Evolutionary conservation across 1,284 basidiomycete species (phyloP).

Genomic region (Entoloma clypeatum): DNA sequence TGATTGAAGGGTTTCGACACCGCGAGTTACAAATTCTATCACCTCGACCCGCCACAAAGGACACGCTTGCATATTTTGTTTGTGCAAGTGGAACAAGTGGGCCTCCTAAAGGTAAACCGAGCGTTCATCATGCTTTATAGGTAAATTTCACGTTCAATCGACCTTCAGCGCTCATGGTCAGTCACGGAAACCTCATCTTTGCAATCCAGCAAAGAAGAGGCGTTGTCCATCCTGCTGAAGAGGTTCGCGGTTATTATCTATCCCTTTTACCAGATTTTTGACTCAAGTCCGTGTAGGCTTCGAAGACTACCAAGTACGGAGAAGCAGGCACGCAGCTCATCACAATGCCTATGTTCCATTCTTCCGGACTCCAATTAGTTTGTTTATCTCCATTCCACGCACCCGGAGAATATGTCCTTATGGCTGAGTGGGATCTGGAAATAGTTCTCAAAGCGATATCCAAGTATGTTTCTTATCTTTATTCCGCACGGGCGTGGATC

Average conservation of each 20-base stretch:
- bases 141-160: background rate
- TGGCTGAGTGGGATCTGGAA: conserved; percentile 59
- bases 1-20: conserved; percentile 40
- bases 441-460: conserved; percentile 37
- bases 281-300: too few relatives aligned
- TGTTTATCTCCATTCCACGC: conserved; percentile 45
- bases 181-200: conserved; percentile 62
- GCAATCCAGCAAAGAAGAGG: conserved; percentile 43
- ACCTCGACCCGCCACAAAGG: conserved; percentile 43
- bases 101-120: conserved; percentile 59
- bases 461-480: conserved; percentile 26
- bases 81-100: conserved; percentile 80
- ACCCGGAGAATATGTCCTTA: conserved; percentile 47
- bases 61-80: conserved; percentile 67
- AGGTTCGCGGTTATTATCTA: conserved; percentile 33
- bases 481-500: background rate
- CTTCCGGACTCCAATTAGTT: conserved; percentile 56
- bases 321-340: too few relatives aligned
- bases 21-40: conserved; percentile 39
- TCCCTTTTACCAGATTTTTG: background rate
- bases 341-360: conserved; percentile 69
- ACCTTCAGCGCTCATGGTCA: conserved; percentile 64
- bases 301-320: too few relatives aligned
- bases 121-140: background rate
- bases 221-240: conserved; percentile 22